Base-by-base conservation (phyloP, 202 grass and related monocot genomes). In the Carex arenaria region DNA sequence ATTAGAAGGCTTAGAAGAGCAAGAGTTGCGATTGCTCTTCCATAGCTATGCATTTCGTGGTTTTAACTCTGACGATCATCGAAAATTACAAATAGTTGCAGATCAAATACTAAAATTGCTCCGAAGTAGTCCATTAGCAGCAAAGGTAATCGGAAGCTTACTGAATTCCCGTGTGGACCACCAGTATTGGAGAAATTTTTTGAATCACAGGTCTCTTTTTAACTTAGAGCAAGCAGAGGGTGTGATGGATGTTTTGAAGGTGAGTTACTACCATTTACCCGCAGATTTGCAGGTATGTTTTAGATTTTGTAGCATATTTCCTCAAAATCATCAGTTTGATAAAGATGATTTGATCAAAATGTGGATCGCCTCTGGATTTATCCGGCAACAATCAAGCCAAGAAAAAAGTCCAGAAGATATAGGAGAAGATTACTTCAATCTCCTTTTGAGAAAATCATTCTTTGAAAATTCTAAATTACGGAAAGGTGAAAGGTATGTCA, bases 221-320 rank as follows among this genome's bases (percentile, higher is more conserved):
- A 67, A 67, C 31, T 38, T 38, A 67, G 64, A 28, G 10, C 13
- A 38, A 32, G 75, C 67, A 23, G 26, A 64, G 12, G 61, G 56
- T 17, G 76, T 86, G 26, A 67, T 81, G 40, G 23, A 85, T 9
- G 13, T 54, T 54, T 47, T 89, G 15, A 80, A 19, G 55, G n/a
- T 89, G 68, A 91, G 90, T 60, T 91, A 87, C 31, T 76, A 86
- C 15, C 23, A 69, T 56, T 30, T 85, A 59, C 86, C 84, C 20
- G n/a, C 47, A 34, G 31, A 88, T 18, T 49, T 77, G 43, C 40
- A 81, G 3, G 59, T 66, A 66, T 81, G 79, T 17, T 89, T 92
- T 69, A 49, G 85, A 4, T 92, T 85, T 80, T 92, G 82, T 86
- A 92, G 79, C 26, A 66, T 81, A 81, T 81, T 81, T 18, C 34